These are phyloP conservation scores for Didymellaceae sp. DNA, from an alignment of 2,329 filamentous ascomycete genomes.

Conservation along the genomic window DNA sequence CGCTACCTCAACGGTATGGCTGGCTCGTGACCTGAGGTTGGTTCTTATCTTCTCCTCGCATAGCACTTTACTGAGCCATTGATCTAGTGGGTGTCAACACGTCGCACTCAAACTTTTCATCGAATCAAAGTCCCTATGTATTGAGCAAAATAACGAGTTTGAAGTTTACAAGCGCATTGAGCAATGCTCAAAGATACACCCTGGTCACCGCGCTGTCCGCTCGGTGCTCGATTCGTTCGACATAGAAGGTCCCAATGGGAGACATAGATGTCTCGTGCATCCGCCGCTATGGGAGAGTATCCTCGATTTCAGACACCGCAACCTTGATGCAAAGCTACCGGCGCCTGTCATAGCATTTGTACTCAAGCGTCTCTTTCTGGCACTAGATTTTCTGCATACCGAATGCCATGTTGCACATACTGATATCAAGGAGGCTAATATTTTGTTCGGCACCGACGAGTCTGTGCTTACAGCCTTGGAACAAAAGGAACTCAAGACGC, in stretches of 20 bases:
- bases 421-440: constrained; percentile 33
- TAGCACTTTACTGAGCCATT: background rate
- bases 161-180: constrained; percentile 1
- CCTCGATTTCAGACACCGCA: constrained; percentile 22
- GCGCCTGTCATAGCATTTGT: constrained; percentile 28
- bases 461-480: constrained; percentile 38
- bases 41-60: background rate
- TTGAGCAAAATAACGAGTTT: constrained; percentile 11
- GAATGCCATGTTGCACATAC: background rate
- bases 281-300: constrained; percentile 40
- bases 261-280: constrained; percentile 48
- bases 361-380: constrained; percentile 29
- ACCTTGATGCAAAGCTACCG: constrained; percentile 25
- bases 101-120: constrained; percentile 16
- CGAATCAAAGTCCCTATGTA: constrained; percentile 2
- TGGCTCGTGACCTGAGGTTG: constrained; percentile 19
- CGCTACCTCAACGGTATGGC: constrained; percentile 22
- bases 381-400: constrained; percentile 1
- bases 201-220: constrained; percentile 41
- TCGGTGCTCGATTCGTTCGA: constrained; percentile 45
- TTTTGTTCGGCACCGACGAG: constrained; percentile 38
- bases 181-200: constrained; percentile 25
- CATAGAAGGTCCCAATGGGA: constrained; percentile 37
- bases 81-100: constrained; percentile 6
- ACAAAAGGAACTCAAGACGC: constrained; percentile 32